A percentile compares a stretch with the other conserved stretches of the same genome.
Conservation (phyloP, 2,329 filamentous ascomycete genomes). For the Geoglossum cookeanum region DNA sequence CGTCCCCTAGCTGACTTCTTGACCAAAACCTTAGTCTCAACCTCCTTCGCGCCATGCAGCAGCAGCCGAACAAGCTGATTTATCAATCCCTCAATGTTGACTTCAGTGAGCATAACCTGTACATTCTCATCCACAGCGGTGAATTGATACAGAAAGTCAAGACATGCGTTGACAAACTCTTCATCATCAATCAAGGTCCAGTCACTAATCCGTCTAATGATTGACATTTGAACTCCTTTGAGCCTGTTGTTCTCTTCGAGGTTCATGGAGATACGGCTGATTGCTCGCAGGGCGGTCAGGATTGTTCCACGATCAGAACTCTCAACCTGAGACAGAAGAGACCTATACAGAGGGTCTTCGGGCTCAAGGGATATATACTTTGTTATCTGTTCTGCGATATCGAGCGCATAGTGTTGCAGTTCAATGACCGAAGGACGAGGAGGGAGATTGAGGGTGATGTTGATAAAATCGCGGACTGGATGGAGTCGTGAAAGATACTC, state of each 20-base stretch:
- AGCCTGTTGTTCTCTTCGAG: conserved; percentile 62
- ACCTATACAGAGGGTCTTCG: conserved; percentile 60
- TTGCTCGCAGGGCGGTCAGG: conserved; percentile 57
- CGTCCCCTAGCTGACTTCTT: conserved; percentile 37
- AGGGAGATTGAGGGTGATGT: conserved; percentile 64
- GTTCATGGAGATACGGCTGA: conserved; percentile 78
- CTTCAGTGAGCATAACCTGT: conserved; percentile 43
- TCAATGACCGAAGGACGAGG: conserved; percentile 54
- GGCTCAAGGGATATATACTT: conserved; percentile 56
- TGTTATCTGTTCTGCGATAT: conserved; percentile 80
- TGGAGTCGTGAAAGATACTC: conserved; percentile 57
- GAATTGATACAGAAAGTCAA: conserved; percentile 94
- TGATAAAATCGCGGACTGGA: conserved; percentile 61
- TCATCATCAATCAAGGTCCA: conserved; percentile 75
- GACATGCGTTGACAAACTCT: conserved; percentile 67
- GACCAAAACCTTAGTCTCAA: conserved; percentile 39
- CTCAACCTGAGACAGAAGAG: conserved; percentile 38
- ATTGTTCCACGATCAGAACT: conserved; percentile 61
- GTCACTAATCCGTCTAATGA: conserved; percentile 48
- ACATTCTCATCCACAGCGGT: conserved; percentile 75
- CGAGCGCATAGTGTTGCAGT: conserved; percentile 75
- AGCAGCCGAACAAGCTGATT: conserved; percentile 64
- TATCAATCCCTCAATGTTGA: conserved; percentile 48
- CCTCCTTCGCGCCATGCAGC: conserved; percentile 49
- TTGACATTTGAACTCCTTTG: conserved; percentile 43